These are phyloP conservation scores for Saitoella complicata DNA, from an alignment of 805 yeast species.

Conservation along the genomic window DNA sequence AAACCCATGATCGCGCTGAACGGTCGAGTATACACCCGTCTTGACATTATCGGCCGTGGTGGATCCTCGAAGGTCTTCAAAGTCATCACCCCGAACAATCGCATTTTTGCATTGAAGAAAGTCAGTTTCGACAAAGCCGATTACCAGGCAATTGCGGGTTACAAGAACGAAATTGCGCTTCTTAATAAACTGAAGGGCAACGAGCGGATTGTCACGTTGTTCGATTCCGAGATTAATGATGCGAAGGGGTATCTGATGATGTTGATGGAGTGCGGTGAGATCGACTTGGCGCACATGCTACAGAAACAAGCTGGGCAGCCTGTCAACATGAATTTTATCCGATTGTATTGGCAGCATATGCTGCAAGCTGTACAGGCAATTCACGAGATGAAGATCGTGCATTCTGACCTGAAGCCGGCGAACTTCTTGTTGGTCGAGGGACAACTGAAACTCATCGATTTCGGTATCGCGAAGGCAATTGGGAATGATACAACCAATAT, in stretches of 20 bases:
- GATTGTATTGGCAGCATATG: slow-evolving; percentile 65
- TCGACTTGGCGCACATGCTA: slow-evolving; percentile 71
- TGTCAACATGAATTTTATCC: slow-evolving; percentile 58
- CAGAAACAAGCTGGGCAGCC: slow-evolving; percentile 34
- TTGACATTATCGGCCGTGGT: slow-evolving; percentile 75
- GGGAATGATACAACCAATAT: slow-evolving; percentile 85
- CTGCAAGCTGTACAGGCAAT: slow-evolving; percentile 72
- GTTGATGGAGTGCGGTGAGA: slow-evolving; percentile 84
- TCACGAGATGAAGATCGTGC: slow-evolving; percentile 75
- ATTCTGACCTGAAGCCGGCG: slow-evolving; percentile 58
- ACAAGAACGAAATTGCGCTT: slow-evolving; percentile 79
- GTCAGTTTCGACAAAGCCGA: slow-evolving; percentile 68
- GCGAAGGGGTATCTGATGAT: slow-evolving; percentile 12
- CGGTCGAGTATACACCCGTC: slow-evolving; percentile 39
- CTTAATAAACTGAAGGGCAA: slow-evolving; percentile 41
- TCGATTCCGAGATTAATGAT: slow-evolving; percentile 55
- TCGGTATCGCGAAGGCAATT: slow-evolving; percentile 80
- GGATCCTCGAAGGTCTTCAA: slow-evolving; percentile 86
- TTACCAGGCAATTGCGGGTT: slow-evolving; percentile 53
- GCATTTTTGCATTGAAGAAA: slow-evolving; percentile 61
- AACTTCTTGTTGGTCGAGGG: slow-evolving; percentile 50
- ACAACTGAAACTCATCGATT: slow-evolving; percentile 72
- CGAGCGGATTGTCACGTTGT: slow-evolving; percentile 59
- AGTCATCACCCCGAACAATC: slow-evolving; percentile 38
- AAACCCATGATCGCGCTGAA: no score